Conservation (phyloP, 2,329 filamentous ascomycete species). For the Plenodomus biglobosus region DNA sequence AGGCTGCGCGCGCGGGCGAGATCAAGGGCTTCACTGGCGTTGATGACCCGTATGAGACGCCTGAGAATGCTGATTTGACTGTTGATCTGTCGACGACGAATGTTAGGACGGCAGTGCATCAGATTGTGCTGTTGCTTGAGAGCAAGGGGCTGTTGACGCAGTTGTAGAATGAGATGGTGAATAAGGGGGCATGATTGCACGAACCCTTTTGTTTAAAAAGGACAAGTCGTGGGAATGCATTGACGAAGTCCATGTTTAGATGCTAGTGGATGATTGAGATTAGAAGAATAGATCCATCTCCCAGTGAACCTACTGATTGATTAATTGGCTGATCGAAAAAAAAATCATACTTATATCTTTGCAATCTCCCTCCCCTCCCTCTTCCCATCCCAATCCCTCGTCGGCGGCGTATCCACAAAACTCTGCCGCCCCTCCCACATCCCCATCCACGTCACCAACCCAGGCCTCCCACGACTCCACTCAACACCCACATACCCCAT, state of each 20-base stretch:
- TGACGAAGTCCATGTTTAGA: neutral
- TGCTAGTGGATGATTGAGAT: neutral
- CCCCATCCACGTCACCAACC: conserved; percentile 25
- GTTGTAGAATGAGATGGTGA: conserved; percentile 20
- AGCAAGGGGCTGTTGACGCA: conserved; percentile 79
- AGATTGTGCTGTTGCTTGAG: conserved; percentile 93
- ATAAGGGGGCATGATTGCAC: neutral
- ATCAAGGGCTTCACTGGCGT: conserved; percentile 99
- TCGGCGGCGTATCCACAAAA: conserved; percentile 20
- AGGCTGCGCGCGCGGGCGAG: conserved; percentile 78
- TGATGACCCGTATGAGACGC: conserved; percentile 92
- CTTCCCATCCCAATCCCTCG: conserved; percentile 19
- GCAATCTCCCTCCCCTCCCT: neutral
- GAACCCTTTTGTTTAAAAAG: neutral
- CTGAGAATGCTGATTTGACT: conserved; percentile 76
- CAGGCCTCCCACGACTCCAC: conserved; percentile 22
- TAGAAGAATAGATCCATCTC: no score
- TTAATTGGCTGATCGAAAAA: neutral
- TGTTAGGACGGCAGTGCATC: conserved; percentile 91
- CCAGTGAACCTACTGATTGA: no score
- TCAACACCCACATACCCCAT: conserved; percentile 16
- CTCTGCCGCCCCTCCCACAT: conserved; percentile 26
- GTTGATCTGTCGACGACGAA: conserved; percentile 85
- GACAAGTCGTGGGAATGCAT: no score
- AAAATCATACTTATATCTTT: conserved; percentile 8